Evolutionary conservation across 257 asterid species (phyloP).

Genomic region (Solanum appendiculatum): DNA sequence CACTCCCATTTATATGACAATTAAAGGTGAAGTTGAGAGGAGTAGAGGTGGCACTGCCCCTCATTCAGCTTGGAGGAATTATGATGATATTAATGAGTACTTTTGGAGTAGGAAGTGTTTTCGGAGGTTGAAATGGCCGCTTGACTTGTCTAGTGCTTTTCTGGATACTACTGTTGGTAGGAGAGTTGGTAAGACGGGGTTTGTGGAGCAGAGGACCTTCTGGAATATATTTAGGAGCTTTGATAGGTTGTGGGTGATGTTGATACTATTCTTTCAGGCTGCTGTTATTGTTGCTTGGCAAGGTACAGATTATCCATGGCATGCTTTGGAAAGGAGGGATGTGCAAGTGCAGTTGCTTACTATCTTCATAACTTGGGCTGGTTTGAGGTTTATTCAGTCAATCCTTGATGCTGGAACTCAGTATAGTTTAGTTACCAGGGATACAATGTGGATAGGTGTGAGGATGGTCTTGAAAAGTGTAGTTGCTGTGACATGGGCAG

Average conservation of each 20-base stretch:
- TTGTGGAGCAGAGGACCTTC: conserved; percentile 92
- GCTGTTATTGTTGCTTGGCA: conserved; percentile 83
- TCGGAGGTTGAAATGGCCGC: conserved; percentile 74
- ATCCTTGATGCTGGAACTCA: conserved; percentile 98
- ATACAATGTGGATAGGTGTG: conserved; percentile 60
- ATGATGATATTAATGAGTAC: conserved; percentile 89
- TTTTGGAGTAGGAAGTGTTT: conserved; percentile 92
- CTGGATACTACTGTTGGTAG: conserved; percentile 29
- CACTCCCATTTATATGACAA: conserved; percentile 50
- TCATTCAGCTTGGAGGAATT: conserved; percentile 96
- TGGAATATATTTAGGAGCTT: conserved; percentile 91
- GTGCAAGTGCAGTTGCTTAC: conserved; percentile 79
- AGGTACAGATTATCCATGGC: conserved; percentile 62
- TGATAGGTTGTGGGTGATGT: conserved; percentile 83
- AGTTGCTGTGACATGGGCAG: conserved; percentile 70
- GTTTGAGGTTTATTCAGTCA: conserved; percentile 72
- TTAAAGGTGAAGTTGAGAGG: conserved; percentile 74
- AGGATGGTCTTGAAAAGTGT: conserved; percentile 83
- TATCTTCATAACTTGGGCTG: conserved; percentile 85
- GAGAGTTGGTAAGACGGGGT: conserved; percentile 92
- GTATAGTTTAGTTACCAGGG: conserved; percentile 78
- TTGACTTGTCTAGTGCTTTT: conserved; percentile 50
- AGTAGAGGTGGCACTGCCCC: conserved; percentile 93
- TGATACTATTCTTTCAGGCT: conserved; percentile 85
- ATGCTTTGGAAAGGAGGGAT: conserved; percentile 57